A percentile compares a stretch with the other conserved stretches of the same genome.
Conservation (phyloP, 2,329 filamentous ascomycete genomes). For the Hypoxylon sp. region DNA sequence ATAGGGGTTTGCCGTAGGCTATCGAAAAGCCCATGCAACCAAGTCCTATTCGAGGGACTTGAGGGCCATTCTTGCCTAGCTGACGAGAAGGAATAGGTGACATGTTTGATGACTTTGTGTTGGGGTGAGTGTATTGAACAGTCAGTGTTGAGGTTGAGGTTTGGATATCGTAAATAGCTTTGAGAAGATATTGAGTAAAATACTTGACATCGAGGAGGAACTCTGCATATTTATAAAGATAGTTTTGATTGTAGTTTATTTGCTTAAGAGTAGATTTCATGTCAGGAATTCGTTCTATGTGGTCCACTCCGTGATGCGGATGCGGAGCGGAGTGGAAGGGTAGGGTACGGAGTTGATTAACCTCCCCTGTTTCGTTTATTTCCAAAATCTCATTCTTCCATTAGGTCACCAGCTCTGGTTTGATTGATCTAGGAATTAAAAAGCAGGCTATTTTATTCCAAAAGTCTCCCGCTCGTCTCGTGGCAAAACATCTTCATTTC, state of each 20-base stretch:
- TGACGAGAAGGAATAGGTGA: slow-evolving; percentile 46
- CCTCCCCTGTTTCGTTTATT: too few relatives aligned
- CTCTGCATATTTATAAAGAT: slow-evolving; percentile 22
- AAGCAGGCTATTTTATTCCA: slow-evolving; percentile 6
- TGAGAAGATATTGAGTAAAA: too few relatives aligned
- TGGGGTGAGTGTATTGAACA: neutral
- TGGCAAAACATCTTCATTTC: slow-evolving; percentile 41
- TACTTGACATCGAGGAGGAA: too few relatives aligned
- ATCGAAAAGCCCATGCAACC: slow-evolving; percentile 52
- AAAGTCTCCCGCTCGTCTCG: slow-evolving; percentile 30
- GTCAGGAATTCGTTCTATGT: neutral
- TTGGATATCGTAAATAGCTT: too few relatives aligned
- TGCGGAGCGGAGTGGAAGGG: slow-evolving; percentile 8
- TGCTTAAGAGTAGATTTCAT: too few relatives aligned
- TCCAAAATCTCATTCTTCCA: too few relatives aligned
- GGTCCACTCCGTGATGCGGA: slow-evolving; percentile 15
- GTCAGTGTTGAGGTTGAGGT: too few relatives aligned
- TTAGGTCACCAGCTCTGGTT: too few relatives aligned
- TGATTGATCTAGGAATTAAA: too few relatives aligned
- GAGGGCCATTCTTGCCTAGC: slow-evolving; percentile 55
- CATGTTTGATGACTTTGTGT: slow-evolving; percentile 7
- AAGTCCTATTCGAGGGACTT: slow-evolving; percentile 54
- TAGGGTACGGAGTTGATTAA: slow-evolving; percentile 29
- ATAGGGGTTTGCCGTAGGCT: slow-evolving; percentile 26
- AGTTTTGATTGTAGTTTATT: too few relatives aligned